phyloP scores from a whole-genome alignment of 129 eudicot species.

The Helichrysum umbraculigerum region DNA sequence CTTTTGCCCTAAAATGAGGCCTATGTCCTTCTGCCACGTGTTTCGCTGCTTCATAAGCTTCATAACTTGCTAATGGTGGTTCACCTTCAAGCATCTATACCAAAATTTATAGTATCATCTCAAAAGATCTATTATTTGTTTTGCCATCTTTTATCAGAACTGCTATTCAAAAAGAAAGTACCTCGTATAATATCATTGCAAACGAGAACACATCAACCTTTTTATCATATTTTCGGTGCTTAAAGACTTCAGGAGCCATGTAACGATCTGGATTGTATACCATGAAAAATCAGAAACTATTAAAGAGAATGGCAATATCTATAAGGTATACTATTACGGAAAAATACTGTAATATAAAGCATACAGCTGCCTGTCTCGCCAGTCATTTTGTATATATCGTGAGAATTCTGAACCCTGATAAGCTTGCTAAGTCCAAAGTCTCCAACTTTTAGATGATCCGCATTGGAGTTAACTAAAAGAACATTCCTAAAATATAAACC shows the following conservation, averaged over 20 bases:
- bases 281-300: conserved; percentile 1
- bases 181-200: conserved; percentile 96
- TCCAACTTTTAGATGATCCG: conserved; percentile 97
- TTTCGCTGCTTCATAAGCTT: conserved; percentile 97
- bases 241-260: conserved; percentile 99
- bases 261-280: conserved; percentile 62
- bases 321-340: not conserved
- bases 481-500: conserved; percentile 67
- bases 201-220: conserved; percentile 96
- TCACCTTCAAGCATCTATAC: conserved; percentile 98
- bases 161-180: conserved; percentile 26
- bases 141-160: conserved; percentile 8
- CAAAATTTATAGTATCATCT: not conserved
- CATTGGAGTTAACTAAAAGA: conserved; percentile 86
- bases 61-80: conserved; percentile 71
- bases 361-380: conserved; percentile 99
- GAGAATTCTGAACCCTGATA: conserved; percentile 83
- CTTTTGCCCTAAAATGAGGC: conserved; percentile 71
- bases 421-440: conserved; percentile 98
- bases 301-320: conserved; percentile 3
- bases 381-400: conserved; percentile 91
- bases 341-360: conserved; percentile 26
- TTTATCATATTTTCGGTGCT: conserved; percentile 94
- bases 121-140: conserved; percentile 11
- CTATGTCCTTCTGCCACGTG: conserved; percentile 89